Evolutionary conservation across 495 filamentous ascomycete genomes (phyloP), one percentile per base, ranked within the genome.

Genomic region (Aspergillus ostianus): DNA sequence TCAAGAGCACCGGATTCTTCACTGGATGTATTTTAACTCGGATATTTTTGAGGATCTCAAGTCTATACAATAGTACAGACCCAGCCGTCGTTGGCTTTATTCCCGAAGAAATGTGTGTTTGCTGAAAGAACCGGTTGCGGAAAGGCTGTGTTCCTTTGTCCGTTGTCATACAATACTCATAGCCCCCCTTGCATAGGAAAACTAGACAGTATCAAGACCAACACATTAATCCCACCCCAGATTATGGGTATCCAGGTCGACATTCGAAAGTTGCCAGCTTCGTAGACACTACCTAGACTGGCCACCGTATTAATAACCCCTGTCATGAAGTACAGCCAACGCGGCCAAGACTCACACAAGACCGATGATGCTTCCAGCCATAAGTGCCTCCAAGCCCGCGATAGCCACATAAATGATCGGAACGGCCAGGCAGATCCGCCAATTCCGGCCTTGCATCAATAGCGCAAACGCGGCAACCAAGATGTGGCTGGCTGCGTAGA

Each of bases 231-330:
- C 63, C 90, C 80, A n/a, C 87, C 89, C 94, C 94, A 98, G 53
- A 95, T 82, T 67, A 96, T 91, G 15, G 94, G 94, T 46, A 97
- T 88, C 94, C 95, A 98, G 2, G 94, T 97, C 54, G 92, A 95
- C 93, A 98, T 96, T 61, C 85, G 76, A 68, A 96, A 97, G 72
- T 87, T 90, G 30, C 92, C 94, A 17, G 91, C 84, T 62, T 89
- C 85, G 67, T 98, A 98, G 48, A 94, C 85, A 6, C 89, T 90
- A 23, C 91, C 92, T 12, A 98, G 83, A 53, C 93, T 97, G 64
- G 49, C 32, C 30, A 27, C 53, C 9, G 12, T 9, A 44, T 65
- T 64, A 57, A 71, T 45, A 19, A 4, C 5, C 9, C 1, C 19
- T 19, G 12, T 4, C 13, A 46, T 7, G 18, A 4, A 15, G 46